Base-by-base conservation (phyloP, 2,329 filamentous ascomycete species). In the Hypocreales sp. region DNA sequence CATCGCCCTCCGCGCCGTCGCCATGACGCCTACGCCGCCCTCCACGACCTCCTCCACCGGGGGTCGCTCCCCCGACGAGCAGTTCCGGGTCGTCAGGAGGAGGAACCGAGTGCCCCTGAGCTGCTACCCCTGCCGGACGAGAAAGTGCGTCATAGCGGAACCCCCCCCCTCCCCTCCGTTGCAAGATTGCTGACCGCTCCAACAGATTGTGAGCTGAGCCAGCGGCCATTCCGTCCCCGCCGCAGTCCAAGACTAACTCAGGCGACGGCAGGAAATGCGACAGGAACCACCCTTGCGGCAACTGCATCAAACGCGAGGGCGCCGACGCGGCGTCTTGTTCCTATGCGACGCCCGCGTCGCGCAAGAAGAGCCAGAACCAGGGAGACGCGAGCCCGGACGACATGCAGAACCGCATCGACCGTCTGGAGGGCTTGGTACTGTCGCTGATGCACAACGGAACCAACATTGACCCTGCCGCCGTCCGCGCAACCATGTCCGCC, bases 351-450 rank as follows among this genome's bases (percentile, higher is more conserved):
- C 76, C 72, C 20, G 53, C 61, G 18, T 60, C 59, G 28, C 70
- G 82, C 40, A 90, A 82, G 55, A 92, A 82, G 64, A 74, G 60
- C 45, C 69, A 76, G 51, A 67, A 56, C 56, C 70, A 55, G 63
- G 66, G 50, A 33, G 54, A 64, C 41, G 56, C 64, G 29, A 72
- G 54, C 40, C 83, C 87, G 26, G 86, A 93, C 64, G 87, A 94
- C 54, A 94, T 95, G 87, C 87, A 95, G 59, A 92, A 92, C 48
- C 79, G 90, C 50, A 95, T 95, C 57, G 86, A 95, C 60, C 73
- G 87, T 42, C 65, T 95, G 39, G 87, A 95, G 64, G 79, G 81
- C 41, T 60, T 95, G 50, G 87, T 95, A 34, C 57, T 95, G 38
- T 92, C 83, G 16, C 55, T 95, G 46, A 94, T 95, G 87, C 87